phyloP scores from a whole-genome alignment of 2,329 filamentous ascomycete species.

The Hymenoscyphus scutula region DNA sequence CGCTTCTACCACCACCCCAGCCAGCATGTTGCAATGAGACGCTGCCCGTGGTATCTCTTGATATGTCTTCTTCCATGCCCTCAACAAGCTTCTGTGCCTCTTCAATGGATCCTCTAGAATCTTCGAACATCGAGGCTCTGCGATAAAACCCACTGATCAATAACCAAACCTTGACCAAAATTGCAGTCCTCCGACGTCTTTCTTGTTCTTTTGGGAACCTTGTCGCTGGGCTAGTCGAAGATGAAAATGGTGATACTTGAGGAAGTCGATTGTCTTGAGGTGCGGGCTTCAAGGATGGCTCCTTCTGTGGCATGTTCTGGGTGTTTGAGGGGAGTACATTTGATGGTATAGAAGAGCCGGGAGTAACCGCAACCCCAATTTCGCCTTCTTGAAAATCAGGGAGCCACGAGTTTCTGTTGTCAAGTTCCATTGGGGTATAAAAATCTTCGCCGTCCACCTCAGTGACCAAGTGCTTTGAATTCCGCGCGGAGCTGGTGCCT shows the following conservation, averaged over 20 bases:
- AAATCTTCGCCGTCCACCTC: conserved; percentile 51
- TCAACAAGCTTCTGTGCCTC: conserved; percentile 79
- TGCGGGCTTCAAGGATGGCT: conserved; percentile 22
- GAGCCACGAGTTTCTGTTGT: conserved; percentile 35
- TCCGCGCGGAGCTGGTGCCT: conserved; percentile 41
- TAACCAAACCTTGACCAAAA: conserved; percentile 80
- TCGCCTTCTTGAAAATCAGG: conserved; percentile 33
- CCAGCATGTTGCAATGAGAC: conserved; percentile 61
- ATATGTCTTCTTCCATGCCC: conserved; percentile 64
- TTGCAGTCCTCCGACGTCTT: conserved; percentile 47
- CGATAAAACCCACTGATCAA: conserved; percentile 87
- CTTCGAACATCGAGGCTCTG: conserved; percentile 74
- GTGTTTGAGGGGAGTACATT: conserved; percentile 27
- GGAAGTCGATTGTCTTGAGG: conserved; percentile 26
- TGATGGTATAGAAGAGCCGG: conserved; percentile 11
- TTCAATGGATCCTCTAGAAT: conserved; percentile 73
- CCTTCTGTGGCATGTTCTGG: conserved; percentile 31
- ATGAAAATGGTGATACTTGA: conserved; percentile 19
- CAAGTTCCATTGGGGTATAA: conserved; percentile 33
- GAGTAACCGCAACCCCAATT: conserved; percentile 16
- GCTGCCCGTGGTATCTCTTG: conserved; percentile 60
- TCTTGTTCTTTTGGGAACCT: conserved; percentile 54
- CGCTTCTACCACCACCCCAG: conserved; percentile 78
- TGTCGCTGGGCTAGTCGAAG: conserved; percentile 29
- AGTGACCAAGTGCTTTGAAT: conserved; percentile 35